These are phyloP conservation scores for Suillus lakei DNA, from an alignment of 768 basidiomycete species.

Conservation along the genomic window DNA sequence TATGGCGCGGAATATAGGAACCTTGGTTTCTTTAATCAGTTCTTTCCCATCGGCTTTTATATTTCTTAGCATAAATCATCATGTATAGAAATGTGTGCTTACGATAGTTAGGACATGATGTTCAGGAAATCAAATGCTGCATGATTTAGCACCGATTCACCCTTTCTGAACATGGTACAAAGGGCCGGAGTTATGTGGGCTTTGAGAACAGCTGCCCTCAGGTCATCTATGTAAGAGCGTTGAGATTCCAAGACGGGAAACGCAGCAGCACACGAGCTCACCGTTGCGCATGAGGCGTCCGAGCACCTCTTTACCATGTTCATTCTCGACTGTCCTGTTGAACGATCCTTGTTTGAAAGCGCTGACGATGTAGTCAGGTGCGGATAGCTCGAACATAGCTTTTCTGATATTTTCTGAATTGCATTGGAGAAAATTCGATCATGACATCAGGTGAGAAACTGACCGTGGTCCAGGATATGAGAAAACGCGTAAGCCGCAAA, in stretches of 20 bases:
- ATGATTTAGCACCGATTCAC: background rate
- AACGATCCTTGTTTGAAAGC: slow-evolving; percentile 4
- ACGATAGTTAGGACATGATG: slow-evolving; percentile 9
- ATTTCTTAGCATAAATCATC: background rate
- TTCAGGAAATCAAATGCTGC: slow-evolving; percentile 10
- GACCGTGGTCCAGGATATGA: background rate
- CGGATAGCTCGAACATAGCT: slow-evolving; percentile 1
- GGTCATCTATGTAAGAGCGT: slow-evolving; percentile 9
- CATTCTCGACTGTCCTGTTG: slow-evolving; percentile 7
- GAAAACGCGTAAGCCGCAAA: slow-evolving; percentile 12
- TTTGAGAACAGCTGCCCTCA: slow-evolving; percentile 7
- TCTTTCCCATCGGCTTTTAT: slow-evolving; percentile 1
- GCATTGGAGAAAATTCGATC: background rate
- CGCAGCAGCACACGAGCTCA: background rate
- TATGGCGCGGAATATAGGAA: background rate
- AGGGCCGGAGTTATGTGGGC: background rate
- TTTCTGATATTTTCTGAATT: slow-evolving; percentile 2
- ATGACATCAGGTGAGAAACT: background rate
- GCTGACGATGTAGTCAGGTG: slow-evolving; percentile 1
- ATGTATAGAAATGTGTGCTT: background rate
- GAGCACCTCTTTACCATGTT: slow-evolving; percentile 6
- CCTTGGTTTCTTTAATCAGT: background rate
- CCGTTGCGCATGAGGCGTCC: slow-evolving; percentile 3
- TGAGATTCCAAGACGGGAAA: background rate
- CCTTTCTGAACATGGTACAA: slow-evolving; percentile 7